A percentile compares a stretch with the other conserved stretches of the same genome.
These are phyloP conservation scores for Lotus japonicus DNA, from an alignment of 306 rosid species.

Conservation along the genomic window DNA sequence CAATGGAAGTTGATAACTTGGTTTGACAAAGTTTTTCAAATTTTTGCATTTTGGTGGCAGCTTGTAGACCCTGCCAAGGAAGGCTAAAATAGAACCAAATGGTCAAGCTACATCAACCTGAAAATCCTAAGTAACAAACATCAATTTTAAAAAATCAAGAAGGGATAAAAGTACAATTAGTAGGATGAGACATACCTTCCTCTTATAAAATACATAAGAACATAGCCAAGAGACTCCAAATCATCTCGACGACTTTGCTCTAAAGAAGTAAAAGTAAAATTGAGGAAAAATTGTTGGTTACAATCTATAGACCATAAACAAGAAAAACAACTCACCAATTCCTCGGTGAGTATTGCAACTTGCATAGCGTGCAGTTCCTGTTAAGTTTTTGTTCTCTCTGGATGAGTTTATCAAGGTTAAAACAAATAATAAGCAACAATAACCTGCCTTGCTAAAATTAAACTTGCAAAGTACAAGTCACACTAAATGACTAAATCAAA, in stretches of 20 bases:
- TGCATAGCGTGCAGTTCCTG: conserved; percentile 84
- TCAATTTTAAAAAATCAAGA: not conserved
- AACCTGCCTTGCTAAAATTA: not conserved
- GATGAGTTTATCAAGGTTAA: conserved; percentile 27
- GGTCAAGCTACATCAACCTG: not conserved
- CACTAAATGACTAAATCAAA: not conserved
- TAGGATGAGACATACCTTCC: conserved; percentile 24
- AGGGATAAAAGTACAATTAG: not conserved
- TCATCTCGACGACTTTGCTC: conserved; percentile 37
- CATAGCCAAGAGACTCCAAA: conserved; percentile 33
- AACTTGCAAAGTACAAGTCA: not conserved
- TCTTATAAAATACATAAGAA: conserved; percentile 29
- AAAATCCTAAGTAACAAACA: not conserved
- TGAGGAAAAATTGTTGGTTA: not conserved
- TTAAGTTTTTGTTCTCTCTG: conserved; percentile 76
- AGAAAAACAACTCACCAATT: conserved; percentile 12
- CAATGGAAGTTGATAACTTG: conserved; percentile 63
- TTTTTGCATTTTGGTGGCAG: conserved; percentile 56
- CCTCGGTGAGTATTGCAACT: conserved; percentile 72
- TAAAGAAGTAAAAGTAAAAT: not conserved
- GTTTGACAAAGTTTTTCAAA: conserved; percentile 61
- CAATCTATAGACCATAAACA: not conserved
- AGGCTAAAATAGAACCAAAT: conserved; percentile 42
- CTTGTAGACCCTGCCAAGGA: conserved; percentile 91
- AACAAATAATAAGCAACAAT: conserved; percentile 15